Conservation (phyloP, 1,139 yeast species). For the Ogataea hybrid region DNA sequence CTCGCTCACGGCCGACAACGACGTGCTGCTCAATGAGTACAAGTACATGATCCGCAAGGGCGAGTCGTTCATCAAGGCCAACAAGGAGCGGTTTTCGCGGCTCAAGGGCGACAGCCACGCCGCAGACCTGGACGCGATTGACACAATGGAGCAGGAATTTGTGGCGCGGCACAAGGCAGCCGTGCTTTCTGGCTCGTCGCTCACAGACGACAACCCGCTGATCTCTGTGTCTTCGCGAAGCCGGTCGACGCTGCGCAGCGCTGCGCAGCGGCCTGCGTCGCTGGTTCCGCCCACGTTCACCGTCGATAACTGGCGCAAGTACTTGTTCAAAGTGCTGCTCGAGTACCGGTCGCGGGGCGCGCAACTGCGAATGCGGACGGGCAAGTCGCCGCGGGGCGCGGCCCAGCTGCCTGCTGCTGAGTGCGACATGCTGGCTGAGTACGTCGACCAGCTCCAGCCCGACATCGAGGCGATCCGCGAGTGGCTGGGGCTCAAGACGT, state of each 20-base stretch:
- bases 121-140: slow-evolving; percentile 10
- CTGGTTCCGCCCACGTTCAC: slow-evolving; percentile 23
- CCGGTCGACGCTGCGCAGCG: slow-evolving; percentile 1
- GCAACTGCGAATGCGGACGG: slow-evolving; percentile 9
- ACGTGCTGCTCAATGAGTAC: slow-evolving; percentile 15
- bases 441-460: slow-evolving; percentile 16
- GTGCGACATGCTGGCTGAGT: slow-evolving; percentile 8
- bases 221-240: slow-evolving; percentile 13
- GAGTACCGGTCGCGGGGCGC: slow-evolving; percentile 10
- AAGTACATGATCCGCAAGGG: slow-evolving; percentile 16
- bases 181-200: slow-evolving; percentile 18
- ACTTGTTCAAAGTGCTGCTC: slow-evolving; percentile 14
- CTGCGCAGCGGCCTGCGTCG: slow-evolving; percentile 11
- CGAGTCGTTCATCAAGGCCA: slow-evolving; percentile 16
- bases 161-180: slow-evolving; percentile 11
- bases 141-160: slow-evolving; percentile 7
- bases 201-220: slow-evolving; percentile 23
- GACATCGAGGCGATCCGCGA: slow-evolving; percentile 21
- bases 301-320: slow-evolving; percentile 20
- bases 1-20: slow-evolving; percentile 14
- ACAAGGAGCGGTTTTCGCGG: slow-evolving; percentile 12
- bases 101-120: slow-evolving; percentile 9
- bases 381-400: slow-evolving; percentile 9
- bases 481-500: slow-evolving; percentile 23
- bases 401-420: slow-evolving; percentile 3